Percentiles rank a stretch among this genome's conserved stretches.
phyloP scores from a whole-genome alignment of 352 stramenopile species.

The Blastocystis sp. region DNA sequence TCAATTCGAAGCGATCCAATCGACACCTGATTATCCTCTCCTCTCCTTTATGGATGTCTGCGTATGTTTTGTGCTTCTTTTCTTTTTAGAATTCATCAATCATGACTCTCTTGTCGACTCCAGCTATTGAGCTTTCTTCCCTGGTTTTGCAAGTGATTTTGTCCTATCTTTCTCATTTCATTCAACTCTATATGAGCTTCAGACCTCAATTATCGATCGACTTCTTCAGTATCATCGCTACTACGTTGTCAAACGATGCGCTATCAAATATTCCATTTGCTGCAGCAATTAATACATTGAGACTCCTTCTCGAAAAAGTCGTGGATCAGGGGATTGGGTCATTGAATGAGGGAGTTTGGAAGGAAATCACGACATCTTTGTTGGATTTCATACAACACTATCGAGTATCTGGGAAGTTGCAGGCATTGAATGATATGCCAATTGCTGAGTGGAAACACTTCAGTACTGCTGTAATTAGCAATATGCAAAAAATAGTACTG shows the following conservation, averaged over 20 bases:
- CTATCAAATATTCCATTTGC: not conserved
- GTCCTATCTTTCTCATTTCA: not conserved
- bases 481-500: slow-evolving; percentile 10
- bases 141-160: not conserved
- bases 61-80: not conserved
- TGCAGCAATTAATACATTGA: not conserved
- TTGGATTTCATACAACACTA: not conserved
- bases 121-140: not conserved
- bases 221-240: slow-evolving; percentile 33
- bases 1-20: not conserved
- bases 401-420: not conserved
- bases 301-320: not conserved
- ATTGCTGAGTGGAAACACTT: not conserved
- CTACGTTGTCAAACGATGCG: not conserved
- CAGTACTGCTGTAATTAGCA: not conserved
- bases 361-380: not conserved
- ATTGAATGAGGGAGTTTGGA: not conserved
- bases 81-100: not conserved
- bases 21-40: not conserved
- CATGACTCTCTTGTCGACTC: not conserved
- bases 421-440: slow-evolving; percentile 22
- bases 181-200: slow-evolving; percentile 5
- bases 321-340: not conserved
- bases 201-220: not conserved
- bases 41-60: not conserved